phyloP scores from a whole-genome alignment of 202 grass and related monocot genomes.

The Setaria italica region DNA sequence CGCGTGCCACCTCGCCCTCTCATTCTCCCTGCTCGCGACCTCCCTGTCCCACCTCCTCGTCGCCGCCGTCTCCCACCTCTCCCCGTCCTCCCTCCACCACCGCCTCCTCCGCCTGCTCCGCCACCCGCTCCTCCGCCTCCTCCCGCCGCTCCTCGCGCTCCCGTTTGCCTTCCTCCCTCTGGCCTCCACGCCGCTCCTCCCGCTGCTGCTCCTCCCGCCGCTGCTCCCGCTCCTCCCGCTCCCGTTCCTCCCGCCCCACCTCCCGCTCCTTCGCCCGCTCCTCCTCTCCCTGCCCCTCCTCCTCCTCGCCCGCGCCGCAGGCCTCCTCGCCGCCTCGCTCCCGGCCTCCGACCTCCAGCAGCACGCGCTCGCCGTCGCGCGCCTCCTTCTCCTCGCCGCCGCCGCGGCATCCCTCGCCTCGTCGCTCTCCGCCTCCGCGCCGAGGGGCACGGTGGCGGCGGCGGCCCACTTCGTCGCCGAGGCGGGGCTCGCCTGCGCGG shows the following conservation, averaged over 20 bases:
- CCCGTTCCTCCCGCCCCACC: constrained; percentile 47
- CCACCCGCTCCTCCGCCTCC: constrained; percentile 54
- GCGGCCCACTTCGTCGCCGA: constrained; percentile 55
- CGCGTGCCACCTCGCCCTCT: constrained; percentile 56
- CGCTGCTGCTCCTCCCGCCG: constrained; percentile 39
- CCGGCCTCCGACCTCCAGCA: constrained; percentile 63
- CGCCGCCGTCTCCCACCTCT: constrained; percentile 45
- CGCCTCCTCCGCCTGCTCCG: constrained; percentile 36
- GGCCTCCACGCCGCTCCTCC: constrained; percentile 13
- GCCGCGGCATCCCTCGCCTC: constrained; percentile 46
- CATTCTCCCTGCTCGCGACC: constrained; percentile 44
- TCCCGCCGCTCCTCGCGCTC: constrained; percentile 53
- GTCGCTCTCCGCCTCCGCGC: constrained; percentile 35
- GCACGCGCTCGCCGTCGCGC: constrained; percentile 51
- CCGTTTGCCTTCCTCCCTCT: constrained; percentile 59
- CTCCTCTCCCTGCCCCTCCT: constrained; percentile 60
- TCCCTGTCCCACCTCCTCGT: constrained; percentile 55
- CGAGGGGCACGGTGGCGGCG: constrained; percentile 11
- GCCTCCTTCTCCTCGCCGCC: constrained; percentile 47
- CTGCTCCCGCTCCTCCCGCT: constrained; percentile 38
- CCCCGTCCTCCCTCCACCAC: background rate
- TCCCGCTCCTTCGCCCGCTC: constrained; percentile 40
- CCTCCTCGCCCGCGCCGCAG: constrained; percentile 57
- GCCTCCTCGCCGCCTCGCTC: constrained; percentile 50
- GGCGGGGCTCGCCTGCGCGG: constrained; percentile 47